Conservation (phyloP, 1,139 yeast genomes). For the Keqinozyma sinolaborantium region DNA sequence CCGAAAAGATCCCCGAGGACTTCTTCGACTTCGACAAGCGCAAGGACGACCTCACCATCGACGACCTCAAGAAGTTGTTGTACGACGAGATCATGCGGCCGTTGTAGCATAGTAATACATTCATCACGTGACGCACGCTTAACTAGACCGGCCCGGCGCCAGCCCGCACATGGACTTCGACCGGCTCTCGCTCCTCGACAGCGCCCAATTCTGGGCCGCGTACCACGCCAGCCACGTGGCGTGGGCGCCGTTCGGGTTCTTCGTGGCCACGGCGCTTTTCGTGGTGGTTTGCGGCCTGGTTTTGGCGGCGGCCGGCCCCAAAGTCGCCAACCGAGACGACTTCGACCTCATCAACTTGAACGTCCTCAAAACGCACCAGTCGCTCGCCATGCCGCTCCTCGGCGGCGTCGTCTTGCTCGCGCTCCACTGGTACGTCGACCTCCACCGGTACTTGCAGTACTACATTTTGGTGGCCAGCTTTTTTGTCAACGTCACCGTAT, state of each 20-base stretch:
- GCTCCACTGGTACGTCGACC: conserved; percentile 29
- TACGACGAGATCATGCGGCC: conserved; percentile 53
- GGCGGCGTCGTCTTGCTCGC: conserved; percentile 30
- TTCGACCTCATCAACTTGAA: not conserved
- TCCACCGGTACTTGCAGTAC: conserved; percentile 20
- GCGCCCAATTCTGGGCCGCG: too few species aligned
- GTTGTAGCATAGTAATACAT: conserved; percentile 15
- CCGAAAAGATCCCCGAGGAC: conserved; percentile 52
- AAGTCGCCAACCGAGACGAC: not conserved
- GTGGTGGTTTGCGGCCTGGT: too few species aligned
- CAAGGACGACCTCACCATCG: conserved; percentile 46
- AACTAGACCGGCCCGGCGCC: too few species aligned
- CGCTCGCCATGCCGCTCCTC: conserved; percentile 34
- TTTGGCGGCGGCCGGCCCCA: too few species aligned
- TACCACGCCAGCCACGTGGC: too few species aligned
- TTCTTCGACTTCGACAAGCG: conserved; percentile 62
- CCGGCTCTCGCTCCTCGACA: too few species aligned
- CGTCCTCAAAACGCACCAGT: conserved; percentile 13
- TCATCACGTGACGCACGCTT: not conserved
- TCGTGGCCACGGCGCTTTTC: too few species aligned
- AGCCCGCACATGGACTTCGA: too few species aligned
- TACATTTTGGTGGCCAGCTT: conserved; percentile 26
- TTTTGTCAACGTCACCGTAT: conserved; percentile 3
- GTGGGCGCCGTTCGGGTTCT: too few species aligned
- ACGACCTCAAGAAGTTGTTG: conserved; percentile 49